Evolutionary conservation across 2,329 filamentous ascomycete species (phyloP), one percentile per base, ranked within the genome.

Genomic region (Fusarium compactum): DNA sequence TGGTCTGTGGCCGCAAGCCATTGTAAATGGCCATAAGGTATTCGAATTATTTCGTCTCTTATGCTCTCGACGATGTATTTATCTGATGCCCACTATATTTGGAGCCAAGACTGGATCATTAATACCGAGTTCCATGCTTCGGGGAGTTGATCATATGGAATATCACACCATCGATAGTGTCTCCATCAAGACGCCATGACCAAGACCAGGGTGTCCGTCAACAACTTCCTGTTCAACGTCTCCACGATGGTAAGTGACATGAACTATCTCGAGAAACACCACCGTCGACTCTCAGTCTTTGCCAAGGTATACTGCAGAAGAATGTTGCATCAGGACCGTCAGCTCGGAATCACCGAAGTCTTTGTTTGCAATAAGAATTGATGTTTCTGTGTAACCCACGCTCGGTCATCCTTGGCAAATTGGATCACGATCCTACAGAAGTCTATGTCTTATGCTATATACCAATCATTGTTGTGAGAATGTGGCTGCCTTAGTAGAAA

Each of bases 1-100:
- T 70, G 14, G 60, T 62, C 3, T 70, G 62, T 48, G 70, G 71
- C 12, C 60, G 58, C 27, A 73, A 67, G 41, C 60, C 65, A 38
- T n/a, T 6, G 10, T 38, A 38, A 38, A n/a, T 38, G 18, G 10
- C 34, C 34, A 38, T 4, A 7, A 38, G 9, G 18, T n/a, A 38
- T 38, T n/a, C 34, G 12, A 12, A n/a, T 7, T n/a, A 4, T 15
- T 38, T 38, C 34, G 10, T n/a, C 34, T 38, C 34, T 38, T 38
- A 38, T n/a, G 18, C 18, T 38, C 16, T n/a, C 5, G 16, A 2
- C 9, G 5, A 9, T 38, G 34, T 2, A 38, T 11, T 38, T 11
- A n/a, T 38, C 34, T 38, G 5, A n/a, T 38, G 34, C 6, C 34
- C 18, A 38, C 18, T 38, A 38, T 38, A n/a, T 6, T 12, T 38